These are phyloP conservation scores for Aspergillus sp. DNA, from an alignment of 2,329 filamentous ascomycete genomes.

Conservation along the genomic window DNA sequence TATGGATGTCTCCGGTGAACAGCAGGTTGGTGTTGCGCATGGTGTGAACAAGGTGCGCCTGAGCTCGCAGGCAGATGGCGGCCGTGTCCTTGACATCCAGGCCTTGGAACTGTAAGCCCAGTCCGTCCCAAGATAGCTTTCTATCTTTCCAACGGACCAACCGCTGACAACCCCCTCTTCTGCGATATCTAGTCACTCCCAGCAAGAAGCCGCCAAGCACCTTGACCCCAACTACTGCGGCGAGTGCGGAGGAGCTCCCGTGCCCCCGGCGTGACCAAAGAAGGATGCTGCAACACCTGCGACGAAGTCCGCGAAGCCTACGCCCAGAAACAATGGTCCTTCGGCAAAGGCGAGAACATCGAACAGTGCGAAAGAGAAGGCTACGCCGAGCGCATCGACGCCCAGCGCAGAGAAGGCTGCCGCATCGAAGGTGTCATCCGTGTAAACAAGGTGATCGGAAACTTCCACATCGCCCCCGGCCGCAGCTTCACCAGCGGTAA, in stretches of 20 bases:
- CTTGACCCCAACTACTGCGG: slow-evolving; percentile 92
- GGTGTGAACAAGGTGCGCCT: slow-evolving; percentile 89
- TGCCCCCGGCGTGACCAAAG: slow-evolving; percentile 69
- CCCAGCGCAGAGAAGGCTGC: slow-evolving; percentile 86
- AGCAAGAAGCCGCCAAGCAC: slow-evolving; percentile 67
- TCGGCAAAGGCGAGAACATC: slow-evolving; percentile 84
- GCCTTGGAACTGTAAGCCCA: slow-evolving; percentile 60
- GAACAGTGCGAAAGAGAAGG: slow-evolving; percentile 95
- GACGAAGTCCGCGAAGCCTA: slow-evolving; percentile 96
- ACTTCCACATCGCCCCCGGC: slow-evolving; percentile 96
- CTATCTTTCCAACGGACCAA: background rate
- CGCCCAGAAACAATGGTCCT: slow-evolving; percentile 83
- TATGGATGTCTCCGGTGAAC: slow-evolving; percentile 97
- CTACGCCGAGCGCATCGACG: slow-evolving; percentile 82
- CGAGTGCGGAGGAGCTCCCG: slow-evolving; percentile 78
- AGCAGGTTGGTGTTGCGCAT: slow-evolving; percentile 90
- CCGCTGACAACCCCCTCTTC: background rate
- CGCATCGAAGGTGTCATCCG: slow-evolving; percentile 86
- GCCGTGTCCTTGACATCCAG: slow-evolving; percentile 66
- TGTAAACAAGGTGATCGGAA: slow-evolving; percentile 97
- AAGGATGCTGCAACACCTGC: slow-evolving; percentile 95
- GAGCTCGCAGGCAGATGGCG: slow-evolving; percentile 66
- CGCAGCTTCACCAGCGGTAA: slow-evolving; percentile 94
- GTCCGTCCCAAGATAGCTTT: no score
- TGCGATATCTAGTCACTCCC: slow-evolving; percentile 52